Base-by-base conservation (phyloP, 1,139 yeast species). In the Yamadazyma mexicana region DNA sequence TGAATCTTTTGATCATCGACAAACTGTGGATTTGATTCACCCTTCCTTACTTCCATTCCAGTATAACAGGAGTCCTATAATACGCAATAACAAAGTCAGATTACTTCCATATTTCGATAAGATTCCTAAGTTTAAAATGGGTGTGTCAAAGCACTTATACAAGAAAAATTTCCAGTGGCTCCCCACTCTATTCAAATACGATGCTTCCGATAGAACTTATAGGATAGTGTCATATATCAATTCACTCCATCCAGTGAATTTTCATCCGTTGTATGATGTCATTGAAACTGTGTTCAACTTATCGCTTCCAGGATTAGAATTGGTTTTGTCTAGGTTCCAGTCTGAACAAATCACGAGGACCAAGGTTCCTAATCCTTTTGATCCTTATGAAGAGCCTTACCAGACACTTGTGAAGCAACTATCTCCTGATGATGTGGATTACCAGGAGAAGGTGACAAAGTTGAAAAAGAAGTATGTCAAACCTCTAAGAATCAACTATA, bases 21-120 rank as follows among this genome's bases (percentile, higher is more conserved):
- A 59, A 38, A 74, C 71, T 1, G 50, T 68, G 22, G 74, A 70
- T 47, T 53, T 70, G 26, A 71, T 70, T 4, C 75, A 71, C 45
- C 76, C 76, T 7, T 69, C 75, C 14, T 52, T 70, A 36, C 69
- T 59, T 40, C 72, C 72, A 0, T 48, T 69, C 6, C 62, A 58
- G 34, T 70, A 67, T 39, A 68, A 62, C 0, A 53, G 41, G 10
- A 65, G 73, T 5, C 64, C 67, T 1, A 46, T 61, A 11, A 32
- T 48, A 1, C 42, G 31, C 7, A 22, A 33, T 8, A 35, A 39
- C 6, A 27, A 40, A 7, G 31, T 40, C 14, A 33, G 32, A 22
- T 42, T 51, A 6, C 45, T 41, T 1, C 40, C 50, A 26, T 55
- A 40, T 35, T 34, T 31, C 12, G 44, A 48, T 2, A 41, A 45